These are phyloP conservation scores for Trichoderma sp. DNA, from an alignment of 2,329 filamentous ascomycete genomes.

Conservation along the genomic window DNA sequence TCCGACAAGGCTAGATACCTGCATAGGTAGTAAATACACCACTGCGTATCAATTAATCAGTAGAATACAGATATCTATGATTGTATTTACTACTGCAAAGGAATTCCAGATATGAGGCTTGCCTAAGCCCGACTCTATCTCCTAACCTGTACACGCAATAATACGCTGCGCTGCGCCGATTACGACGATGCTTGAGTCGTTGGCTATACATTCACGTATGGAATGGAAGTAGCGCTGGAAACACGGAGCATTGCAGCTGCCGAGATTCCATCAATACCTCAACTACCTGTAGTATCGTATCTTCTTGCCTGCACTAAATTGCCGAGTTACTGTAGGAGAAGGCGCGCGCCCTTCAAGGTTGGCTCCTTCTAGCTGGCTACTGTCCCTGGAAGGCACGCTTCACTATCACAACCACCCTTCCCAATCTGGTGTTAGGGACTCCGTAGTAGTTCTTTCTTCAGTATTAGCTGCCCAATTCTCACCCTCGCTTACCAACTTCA, in stretches of 20 bases:
- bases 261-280: not conserved
- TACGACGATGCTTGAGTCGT: not conserved
- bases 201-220: not conserved
- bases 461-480: not conserved
- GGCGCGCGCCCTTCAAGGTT: not conserved
- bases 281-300: no score
- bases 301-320: not conserved
- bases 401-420: not conserved
- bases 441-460: not conserved
- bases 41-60: not conserved
- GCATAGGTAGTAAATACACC: not conserved
- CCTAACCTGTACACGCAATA: not conserved
- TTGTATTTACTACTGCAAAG: no score
- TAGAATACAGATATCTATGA: no score
- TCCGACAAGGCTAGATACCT: not conserved
- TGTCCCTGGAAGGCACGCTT: not conserved
- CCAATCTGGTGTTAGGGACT: not conserved
- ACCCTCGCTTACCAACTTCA: not conserved
- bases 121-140: no score
- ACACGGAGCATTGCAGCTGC: not conserved
- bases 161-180: not conserved
- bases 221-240: not conserved
- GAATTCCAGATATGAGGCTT: no score
- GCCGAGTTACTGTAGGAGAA: not conserved
- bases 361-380: not conserved